These are phyloP conservation scores for Venturia effusa DNA, from an alignment of 2,329 filamentous ascomycete species.

Conservation along the genomic window DNA sequence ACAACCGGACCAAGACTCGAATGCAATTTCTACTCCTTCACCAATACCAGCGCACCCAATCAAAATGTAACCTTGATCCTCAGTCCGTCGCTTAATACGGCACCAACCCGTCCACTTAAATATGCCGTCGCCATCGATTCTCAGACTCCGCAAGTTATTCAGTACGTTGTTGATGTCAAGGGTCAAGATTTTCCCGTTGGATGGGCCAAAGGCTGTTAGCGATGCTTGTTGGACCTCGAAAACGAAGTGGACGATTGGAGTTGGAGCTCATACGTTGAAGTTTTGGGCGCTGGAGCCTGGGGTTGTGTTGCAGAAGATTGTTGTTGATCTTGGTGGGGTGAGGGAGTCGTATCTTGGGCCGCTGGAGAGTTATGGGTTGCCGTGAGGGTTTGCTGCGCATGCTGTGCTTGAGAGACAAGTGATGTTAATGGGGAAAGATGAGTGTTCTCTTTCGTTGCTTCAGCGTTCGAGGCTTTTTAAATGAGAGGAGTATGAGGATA, in stretches of 20 bases:
- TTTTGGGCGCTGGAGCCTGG: constrained; percentile 44
- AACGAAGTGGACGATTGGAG: constrained; percentile 33
- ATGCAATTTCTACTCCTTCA: constrained; percentile 53
- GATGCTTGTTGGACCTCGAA: constrained; percentile 13
- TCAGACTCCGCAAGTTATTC: background rate
- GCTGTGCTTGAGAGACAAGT: too few species aligned
- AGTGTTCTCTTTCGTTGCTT: background rate
- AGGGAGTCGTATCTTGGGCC: constrained; percentile 45
- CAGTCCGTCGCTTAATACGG: constrained; percentile 7
- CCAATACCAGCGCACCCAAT: constrained; percentile 21
- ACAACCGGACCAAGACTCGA: constrained; percentile 44
- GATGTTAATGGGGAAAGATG: too few species aligned
- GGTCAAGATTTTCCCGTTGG: constrained; percentile 8
- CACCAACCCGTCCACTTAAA: background rate
- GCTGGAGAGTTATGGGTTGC: constrained; percentile 34
- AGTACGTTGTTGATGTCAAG: background rate
- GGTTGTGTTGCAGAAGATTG: constrained; percentile 45
- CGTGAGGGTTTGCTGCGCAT: too few species aligned
- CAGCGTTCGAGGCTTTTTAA: too few species aligned
- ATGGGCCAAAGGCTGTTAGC: constrained; percentile 15
- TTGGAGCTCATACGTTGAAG: constrained; percentile 38
- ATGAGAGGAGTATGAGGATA: background rate
- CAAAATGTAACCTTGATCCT: constrained; percentile 11
- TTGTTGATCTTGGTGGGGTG: constrained; percentile 45
- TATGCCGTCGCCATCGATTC: constrained; percentile 8